phyloP scores from a whole-genome alignment of 345 rosid species.

The Citrus glauca region DNA sequence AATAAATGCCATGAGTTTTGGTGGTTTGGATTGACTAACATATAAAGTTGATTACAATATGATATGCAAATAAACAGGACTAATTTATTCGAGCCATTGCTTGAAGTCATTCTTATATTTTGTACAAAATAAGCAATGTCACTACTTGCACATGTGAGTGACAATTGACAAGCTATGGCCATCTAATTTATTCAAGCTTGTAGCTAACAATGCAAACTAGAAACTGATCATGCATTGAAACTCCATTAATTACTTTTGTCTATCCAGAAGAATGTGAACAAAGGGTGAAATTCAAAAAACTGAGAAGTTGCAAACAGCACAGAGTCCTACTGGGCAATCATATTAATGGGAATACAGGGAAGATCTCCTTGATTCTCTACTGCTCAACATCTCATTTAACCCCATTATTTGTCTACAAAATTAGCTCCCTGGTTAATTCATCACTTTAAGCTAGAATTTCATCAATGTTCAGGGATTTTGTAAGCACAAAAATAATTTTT shows the following conservation, averaged over 20 bases:
- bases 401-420: background rate
- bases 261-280: background rate
- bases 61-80: background rate
- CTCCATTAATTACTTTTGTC: background rate
- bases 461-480: background rate
- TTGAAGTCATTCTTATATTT: too few relatives aligned
- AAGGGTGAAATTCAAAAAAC: background rate
- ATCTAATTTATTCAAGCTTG: background rate
- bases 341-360: background rate
- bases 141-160: too few relatives aligned
- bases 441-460: background rate
- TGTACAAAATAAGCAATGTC: background rate
- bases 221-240: background rate
- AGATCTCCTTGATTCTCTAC: background rate
- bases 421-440: background rate
- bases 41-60: background rate
- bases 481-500: background rate
- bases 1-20: background rate
- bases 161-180: background rate
- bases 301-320: background rate
- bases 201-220: background rate
- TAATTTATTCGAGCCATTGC: too few relatives aligned
- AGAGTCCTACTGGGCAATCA: background rate
- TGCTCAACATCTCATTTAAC: background rate
- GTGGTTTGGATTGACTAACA: background rate